Evolutionary conservation across 331 rosid genomes (phyloP).

Genomic region (Acacia pycnantha): DNA sequence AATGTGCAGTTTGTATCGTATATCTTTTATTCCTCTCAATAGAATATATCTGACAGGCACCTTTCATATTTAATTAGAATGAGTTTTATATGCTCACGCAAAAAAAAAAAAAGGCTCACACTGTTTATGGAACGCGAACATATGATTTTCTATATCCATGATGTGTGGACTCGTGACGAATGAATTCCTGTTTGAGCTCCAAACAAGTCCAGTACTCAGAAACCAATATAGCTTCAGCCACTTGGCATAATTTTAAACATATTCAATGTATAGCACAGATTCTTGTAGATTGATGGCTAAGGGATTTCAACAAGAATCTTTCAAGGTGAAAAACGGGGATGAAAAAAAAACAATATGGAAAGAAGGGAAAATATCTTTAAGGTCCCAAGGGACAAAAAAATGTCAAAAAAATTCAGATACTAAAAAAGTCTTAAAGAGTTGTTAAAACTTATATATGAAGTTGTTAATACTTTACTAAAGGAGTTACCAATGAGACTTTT

Average conservation of each 20-base stretch:
- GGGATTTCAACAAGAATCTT: neutral
- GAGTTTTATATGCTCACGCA: neutral
- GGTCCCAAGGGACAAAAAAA: too few species aligned
- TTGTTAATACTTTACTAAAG: too few species aligned
- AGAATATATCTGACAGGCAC: neutral
- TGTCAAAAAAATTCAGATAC: too few species aligned
- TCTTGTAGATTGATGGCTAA: neutral
- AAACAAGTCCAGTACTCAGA: neutral
- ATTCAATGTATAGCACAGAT: too few species aligned
- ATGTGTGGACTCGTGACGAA: neutral
- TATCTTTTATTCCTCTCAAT: neutral
- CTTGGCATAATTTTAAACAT: neutral
- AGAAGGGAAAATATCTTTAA: too few species aligned
- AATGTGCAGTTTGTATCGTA: neutral
- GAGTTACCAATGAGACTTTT: too few species aligned
- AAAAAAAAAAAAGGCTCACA: neutral
- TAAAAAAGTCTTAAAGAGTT: too few species aligned
- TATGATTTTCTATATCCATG: neutral
- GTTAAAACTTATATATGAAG: too few species aligned
- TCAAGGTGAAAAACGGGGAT: neutral
- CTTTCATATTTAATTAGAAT: neutral
- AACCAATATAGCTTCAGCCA: neutral
- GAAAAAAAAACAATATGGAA: too few species aligned
- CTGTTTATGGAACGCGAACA: neutral
- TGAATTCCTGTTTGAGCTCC: neutral